phyloP scores from a whole-genome alignment of 306 rosid species.

The Citrullus amarus region DNA sequence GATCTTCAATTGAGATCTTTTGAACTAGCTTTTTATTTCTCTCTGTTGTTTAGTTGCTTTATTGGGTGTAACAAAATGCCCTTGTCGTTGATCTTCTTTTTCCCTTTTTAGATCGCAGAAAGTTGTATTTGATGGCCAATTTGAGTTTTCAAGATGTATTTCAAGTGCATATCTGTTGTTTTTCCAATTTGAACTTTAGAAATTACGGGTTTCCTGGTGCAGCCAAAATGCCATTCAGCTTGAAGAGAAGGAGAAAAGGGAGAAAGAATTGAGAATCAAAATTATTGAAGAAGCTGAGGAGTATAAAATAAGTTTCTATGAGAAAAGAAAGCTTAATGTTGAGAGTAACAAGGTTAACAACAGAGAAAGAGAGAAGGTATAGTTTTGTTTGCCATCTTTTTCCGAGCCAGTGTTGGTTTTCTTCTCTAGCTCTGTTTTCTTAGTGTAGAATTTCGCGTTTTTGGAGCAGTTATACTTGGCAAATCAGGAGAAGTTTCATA shows the following conservation, averaged over 20 bases:
- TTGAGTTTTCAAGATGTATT: background rate
- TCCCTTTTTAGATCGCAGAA: background rate
- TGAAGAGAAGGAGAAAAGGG: constrained; percentile 91
- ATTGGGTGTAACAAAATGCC: background rate
- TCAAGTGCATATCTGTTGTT: background rate
- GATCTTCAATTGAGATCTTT: background rate
- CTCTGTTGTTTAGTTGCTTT: background rate
- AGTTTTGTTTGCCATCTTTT: constrained; percentile 4
- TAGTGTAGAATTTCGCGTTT: background rate
- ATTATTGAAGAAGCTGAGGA: constrained; percentile 95
- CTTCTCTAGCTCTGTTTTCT: constrained; percentile 1
- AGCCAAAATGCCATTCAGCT: constrained; percentile 79
- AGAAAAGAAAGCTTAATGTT: constrained; percentile 87
- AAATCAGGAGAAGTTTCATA: constrained; percentile 94
- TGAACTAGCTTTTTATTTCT: background rate
- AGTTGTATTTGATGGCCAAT: background rate
- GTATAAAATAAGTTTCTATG: constrained; percentile 62
- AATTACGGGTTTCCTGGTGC: constrained; percentile 21
- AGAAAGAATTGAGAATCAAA: constrained; percentile 79
- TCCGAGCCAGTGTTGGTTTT: background rate
- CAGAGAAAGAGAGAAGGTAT: constrained; percentile 95
- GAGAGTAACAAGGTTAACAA: constrained; percentile 74
- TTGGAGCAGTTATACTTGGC: constrained; percentile 50
- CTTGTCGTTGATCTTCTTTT: background rate
- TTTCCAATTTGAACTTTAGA: background rate